These are phyloP conservation scores for Acanthamoeba lenticulata DNA, from an alignment of 208 protist species.

Conservation along the genomic window DNA sequence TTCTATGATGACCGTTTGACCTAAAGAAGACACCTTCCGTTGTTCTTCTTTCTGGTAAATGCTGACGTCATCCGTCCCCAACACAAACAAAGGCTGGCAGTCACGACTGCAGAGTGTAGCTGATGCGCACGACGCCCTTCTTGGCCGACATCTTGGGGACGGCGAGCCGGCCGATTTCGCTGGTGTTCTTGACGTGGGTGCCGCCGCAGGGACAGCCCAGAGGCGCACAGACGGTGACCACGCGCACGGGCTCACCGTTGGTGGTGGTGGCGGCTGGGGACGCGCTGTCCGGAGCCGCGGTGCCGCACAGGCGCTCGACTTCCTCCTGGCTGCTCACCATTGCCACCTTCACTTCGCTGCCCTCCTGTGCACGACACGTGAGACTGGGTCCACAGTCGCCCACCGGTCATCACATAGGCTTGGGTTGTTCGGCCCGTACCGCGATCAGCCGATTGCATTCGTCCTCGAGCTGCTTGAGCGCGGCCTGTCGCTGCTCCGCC, in stretches of 20 bases:
- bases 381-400: neutral
- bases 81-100: no score
- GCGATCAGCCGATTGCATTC: constrained; percentile 50
- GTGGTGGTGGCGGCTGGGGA: no score
- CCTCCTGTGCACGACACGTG: neutral
- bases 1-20: no score
- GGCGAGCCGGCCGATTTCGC: constrained; percentile 11
- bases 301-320: neutral
- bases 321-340: neutral
- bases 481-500: neutral
- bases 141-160: constrained; percentile 15
- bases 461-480: neutral
- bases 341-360: neutral
- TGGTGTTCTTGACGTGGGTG: constrained; percentile 22
- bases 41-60: no score
- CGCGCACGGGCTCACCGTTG: neutral
- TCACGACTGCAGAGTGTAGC: neutral
- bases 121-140: constrained; percentile 36
- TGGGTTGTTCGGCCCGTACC: no score
- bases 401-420: neutral
- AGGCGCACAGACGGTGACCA: neutral
- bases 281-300: neutral
- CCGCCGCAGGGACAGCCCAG: constrained; percentile 33
- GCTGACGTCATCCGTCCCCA: no score
- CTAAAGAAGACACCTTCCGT: no score